Base-by-base conservation (phyloP, 2,329 filamentous ascomycete species). In the Elsinoe necatrix region DNA sequence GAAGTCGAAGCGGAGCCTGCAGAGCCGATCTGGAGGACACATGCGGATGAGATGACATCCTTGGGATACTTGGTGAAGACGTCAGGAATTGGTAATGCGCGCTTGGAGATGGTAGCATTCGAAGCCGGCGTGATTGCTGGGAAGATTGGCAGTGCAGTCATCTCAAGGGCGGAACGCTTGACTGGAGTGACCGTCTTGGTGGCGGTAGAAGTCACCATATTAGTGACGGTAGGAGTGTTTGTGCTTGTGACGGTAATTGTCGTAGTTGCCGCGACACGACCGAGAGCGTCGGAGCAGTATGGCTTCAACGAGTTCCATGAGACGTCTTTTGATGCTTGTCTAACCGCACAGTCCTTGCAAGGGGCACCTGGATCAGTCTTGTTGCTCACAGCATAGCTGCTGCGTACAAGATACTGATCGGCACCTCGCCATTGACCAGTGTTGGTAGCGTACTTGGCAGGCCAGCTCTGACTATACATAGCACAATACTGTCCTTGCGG, bases 401-500 rank as follows among this genome's bases (percentile, higher is more conserved):
- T 60, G 11, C 55, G 27, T 27, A 62, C 57, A 39, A 61, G 39
- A 54, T 60, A 62, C 29, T 58, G 54, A 29, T 62, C 61, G 35
- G 37, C 47, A 41, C 61, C 61, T 18, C 61, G 55, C 34, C 48
- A 59, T 47, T 62, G 59, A 18, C 61, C 59, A 29, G 29, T 34
- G 51, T 62, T 62, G 20, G 56, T 57, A 68, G 65, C 59, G 23
- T 58, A 58, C 18, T 25, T 54, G 2, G 52, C 25, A 11, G 54
- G 54, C 61, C 61, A 63, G 21, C 58, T 55, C 42, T 63, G 57
- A 18, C 47, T 60, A 52, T 64, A 64, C 57, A 64, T 58, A 14
- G 63, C 54, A 59, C 67, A 68, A 60, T 66, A 65, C 51, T 69
- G 66, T 16, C 62, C 61, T 57, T 59, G 56, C 21, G 59, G 54